Conservation (phyloP, 306 rosid genomes). For the Medicago ruthenica region DNA sequence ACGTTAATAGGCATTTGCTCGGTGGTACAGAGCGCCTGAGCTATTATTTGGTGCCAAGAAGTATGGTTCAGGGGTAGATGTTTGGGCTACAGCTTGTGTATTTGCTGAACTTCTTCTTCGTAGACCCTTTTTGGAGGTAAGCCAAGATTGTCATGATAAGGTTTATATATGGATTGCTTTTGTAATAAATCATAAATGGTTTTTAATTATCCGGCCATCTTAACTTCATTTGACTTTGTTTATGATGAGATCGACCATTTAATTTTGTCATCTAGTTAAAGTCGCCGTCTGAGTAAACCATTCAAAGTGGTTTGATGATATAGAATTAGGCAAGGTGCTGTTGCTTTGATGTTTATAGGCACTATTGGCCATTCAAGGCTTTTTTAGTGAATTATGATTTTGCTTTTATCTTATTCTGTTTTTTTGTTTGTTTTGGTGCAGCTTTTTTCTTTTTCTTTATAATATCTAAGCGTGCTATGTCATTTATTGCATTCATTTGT, state of each 20-base stretch:
- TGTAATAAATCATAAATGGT: too few relatives aligned
- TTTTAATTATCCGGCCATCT: too few relatives aligned
- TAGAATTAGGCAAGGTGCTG: neutral
- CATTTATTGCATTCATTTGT: conserved; percentile 7
- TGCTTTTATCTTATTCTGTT: conserved; percentile 17
- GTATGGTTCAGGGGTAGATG: too few relatives aligned
- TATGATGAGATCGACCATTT: conserved; percentile 2
- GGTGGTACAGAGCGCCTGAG: too few relatives aligned
- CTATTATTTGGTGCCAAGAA: too few relatives aligned
- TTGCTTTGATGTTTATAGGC: conserved; percentile 29
- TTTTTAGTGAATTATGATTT: neutral
- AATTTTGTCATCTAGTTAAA: neutral
- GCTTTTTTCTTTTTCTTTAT: neutral
- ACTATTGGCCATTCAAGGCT: neutral
- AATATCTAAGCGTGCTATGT: neutral
- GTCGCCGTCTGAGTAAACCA: neutral
- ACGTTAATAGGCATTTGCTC: too few relatives aligned
- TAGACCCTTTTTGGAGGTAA: too few relatives aligned
- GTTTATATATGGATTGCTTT: too few relatives aligned
- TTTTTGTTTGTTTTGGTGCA: neutral
- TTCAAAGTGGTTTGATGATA: neutral
- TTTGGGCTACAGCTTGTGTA: too few relatives aligned
- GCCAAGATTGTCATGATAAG: too few relatives aligned
- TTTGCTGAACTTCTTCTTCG: too few relatives aligned
- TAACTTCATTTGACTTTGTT: too few relatives aligned